Conservation (phyloP, 1,284 basidiomycete genomes). For the Trichosporon coremiiforme region DNA sequence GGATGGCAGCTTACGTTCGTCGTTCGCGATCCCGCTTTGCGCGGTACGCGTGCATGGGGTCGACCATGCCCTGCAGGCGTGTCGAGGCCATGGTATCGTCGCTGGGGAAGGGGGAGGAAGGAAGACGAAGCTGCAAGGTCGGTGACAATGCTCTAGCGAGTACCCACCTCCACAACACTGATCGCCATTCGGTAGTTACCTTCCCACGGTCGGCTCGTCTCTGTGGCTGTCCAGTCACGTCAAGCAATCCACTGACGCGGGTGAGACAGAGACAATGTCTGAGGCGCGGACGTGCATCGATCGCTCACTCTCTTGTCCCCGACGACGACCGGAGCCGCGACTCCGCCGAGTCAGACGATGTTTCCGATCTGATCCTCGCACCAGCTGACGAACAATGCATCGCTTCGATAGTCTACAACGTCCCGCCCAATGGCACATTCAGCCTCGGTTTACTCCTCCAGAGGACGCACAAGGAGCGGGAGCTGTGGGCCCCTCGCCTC, state of each 20-base stretch:
- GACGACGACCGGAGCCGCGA: not conserved
- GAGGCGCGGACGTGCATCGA: not conserved
- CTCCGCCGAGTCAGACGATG: not conserved
- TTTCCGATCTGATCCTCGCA: not conserved
- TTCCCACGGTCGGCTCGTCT: conserved; percentile 25
- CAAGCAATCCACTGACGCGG: not conserved
- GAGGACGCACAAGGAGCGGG: conserved; percentile 38
- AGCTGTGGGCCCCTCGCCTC: conserved; percentile 53
- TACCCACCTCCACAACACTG: not conserved
- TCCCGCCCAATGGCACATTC: not conserved
- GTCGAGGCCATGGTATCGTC: conserved; percentile 28
- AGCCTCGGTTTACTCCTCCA: not conserved
- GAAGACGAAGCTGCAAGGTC: not conserved
- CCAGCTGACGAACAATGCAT: not conserved
- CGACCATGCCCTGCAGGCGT: conserved; percentile 35
- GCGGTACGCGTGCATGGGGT: conserved; percentile 77
- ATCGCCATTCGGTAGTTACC: conserved; percentile 5
- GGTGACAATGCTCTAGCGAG: not conserved
- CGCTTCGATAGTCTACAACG: conserved; percentile 9
- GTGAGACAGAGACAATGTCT: not conserved
- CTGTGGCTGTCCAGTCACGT: conserved; percentile 1
- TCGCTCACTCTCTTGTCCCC: not conserved
- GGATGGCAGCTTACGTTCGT: conserved; percentile 48
- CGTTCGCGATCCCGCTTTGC: conserved; percentile 71
- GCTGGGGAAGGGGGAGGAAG: not conserved